Evolutionary conservation across 2,329 filamentous ascomycete species (phyloP).

Genomic region (Aspergillus brunneoviolaceus): DNA sequence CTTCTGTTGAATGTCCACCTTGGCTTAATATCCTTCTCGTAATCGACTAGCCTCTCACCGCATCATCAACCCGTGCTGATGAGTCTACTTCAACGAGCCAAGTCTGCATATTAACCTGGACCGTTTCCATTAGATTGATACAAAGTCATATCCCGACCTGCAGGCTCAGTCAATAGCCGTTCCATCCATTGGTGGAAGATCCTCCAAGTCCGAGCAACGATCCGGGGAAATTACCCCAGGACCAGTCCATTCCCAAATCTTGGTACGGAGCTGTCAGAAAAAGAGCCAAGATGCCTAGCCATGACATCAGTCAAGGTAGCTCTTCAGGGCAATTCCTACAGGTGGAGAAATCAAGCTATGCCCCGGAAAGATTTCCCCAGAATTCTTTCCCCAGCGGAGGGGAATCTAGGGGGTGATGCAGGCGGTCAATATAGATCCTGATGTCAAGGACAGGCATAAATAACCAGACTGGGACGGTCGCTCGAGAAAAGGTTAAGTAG

Average conservation of each 20-base stretch:
- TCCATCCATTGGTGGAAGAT: slow-evolving; percentile 7
- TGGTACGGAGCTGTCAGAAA: neutral
- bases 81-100: neutral
- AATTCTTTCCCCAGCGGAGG: neutral
- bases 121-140: neutral
- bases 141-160: neutral
- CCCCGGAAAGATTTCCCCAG: slow-evolving; percentile 3
- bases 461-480: neutral
- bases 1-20: neutral
- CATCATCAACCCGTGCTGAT: neutral
- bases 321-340: slow-evolving; percentile 18
- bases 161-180: neutral
- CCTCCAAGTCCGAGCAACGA: neutral
- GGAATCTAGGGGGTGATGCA: neutral
- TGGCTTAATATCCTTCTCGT: neutral
- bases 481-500: neutral
- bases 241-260: neutral
- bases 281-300: neutral
- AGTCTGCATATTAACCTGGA: neutral
- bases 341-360: slow-evolving; percentile 25
- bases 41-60: neutral
- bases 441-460: neutral
- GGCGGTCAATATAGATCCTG: neutral
- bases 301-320: neutral
- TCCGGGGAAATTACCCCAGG: slow-evolving; percentile 2